Conservation (phyloP, 2,329 filamentous ascomycete genomes). For the Fusarium staphyleae region DNA sequence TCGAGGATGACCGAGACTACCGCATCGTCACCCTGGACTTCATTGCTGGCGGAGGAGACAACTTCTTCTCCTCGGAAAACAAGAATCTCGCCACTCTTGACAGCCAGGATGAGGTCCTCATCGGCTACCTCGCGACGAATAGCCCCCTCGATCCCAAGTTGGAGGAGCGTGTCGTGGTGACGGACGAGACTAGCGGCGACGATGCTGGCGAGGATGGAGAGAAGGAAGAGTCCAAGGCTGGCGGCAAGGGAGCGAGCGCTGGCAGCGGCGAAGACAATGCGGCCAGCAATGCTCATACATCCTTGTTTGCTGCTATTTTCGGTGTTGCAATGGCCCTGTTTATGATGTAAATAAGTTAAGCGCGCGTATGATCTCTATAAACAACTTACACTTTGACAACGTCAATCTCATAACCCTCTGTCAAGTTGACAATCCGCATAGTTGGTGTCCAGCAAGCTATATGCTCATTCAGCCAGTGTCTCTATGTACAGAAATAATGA, state of each 20-base stretch:
- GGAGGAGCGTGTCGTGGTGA: conserved; percentile 49
- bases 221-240: conserved; percentile 17
- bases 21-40: conserved; percentile 69
- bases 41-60: conserved; percentile 67
- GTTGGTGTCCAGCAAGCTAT: background rate
- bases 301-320: conserved; percentile 17
- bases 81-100: conserved; percentile 56
- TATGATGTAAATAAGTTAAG: conserved; percentile 27
- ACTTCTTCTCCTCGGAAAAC: conserved; percentile 56
- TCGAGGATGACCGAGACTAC: conserved; percentile 58
- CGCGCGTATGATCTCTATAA: conserved; percentile 3
- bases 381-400: background rate
- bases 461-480: background rate
- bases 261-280: conserved; percentile 8
- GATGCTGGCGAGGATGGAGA: conserved; percentile 5
- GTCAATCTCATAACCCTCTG: background rate
- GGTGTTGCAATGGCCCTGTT: conserved; percentile 24
- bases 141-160: conserved; percentile 59
- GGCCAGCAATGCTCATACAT: conserved; percentile 10
- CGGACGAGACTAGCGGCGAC: conserved; percentile 15
- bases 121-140: conserved; percentile 56
- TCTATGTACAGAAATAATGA: background rate
- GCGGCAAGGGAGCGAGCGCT: conserved; percentile 2
- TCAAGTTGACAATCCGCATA: background rate
- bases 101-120: conserved; percentile 61